Conservation (phyloP, 23 red algal genomes). For the Pyropia haitanensis region DNA sequence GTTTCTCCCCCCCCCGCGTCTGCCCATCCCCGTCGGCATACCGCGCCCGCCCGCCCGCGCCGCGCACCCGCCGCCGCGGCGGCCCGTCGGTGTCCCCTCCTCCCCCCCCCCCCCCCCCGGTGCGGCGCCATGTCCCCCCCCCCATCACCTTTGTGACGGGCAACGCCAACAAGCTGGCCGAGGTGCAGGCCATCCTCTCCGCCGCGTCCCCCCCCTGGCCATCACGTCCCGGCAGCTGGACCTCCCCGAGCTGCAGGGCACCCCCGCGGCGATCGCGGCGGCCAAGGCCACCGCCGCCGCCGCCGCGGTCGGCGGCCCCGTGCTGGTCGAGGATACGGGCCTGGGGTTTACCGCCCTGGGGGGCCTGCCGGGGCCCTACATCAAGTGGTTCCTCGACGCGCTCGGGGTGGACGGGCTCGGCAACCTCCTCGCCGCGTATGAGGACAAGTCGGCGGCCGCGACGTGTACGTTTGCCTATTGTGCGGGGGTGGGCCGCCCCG, state of each 20-base stretch:
- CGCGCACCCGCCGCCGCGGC: no score
- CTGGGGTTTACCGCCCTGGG: slow-evolving; percentile 77
- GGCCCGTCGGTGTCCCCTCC: no score
- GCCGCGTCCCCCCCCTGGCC: slow-evolving; percentile 12
- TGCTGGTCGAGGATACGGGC: slow-evolving; percentile 84
- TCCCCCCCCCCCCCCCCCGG: no score
- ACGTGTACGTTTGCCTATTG: slow-evolving; percentile 80
- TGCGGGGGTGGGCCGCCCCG: slow-evolving; percentile 19
- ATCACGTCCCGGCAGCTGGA: slow-evolving; percentile 50
- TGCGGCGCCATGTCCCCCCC: no score
- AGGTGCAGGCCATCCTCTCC: slow-evolving; percentile 63
- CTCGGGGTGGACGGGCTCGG: slow-evolving; percentile 71
- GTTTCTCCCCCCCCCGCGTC: no score
- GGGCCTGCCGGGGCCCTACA: slow-evolving; percentile 89
- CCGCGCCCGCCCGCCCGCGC: no score
- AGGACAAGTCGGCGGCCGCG: slow-evolving; percentile 77
- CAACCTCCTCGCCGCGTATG: slow-evolving; percentile 59
- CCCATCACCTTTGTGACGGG: slow-evolving; percentile 91
- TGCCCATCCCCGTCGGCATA: no score
- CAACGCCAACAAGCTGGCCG: slow-evolving; percentile 77
- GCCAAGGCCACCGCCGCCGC: slow-evolving; percentile 64
- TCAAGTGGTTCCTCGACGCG: slow-evolving; percentile 84
- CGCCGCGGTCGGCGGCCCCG: slow-evolving; percentile 32
- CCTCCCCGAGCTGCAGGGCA: slow-evolving; percentile 90
- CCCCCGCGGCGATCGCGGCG: slow-evolving; percentile 53